Conservation (phyloP, 139 green algal genomes). For the Auxenochlorella pyrenoidosa region DNA sequence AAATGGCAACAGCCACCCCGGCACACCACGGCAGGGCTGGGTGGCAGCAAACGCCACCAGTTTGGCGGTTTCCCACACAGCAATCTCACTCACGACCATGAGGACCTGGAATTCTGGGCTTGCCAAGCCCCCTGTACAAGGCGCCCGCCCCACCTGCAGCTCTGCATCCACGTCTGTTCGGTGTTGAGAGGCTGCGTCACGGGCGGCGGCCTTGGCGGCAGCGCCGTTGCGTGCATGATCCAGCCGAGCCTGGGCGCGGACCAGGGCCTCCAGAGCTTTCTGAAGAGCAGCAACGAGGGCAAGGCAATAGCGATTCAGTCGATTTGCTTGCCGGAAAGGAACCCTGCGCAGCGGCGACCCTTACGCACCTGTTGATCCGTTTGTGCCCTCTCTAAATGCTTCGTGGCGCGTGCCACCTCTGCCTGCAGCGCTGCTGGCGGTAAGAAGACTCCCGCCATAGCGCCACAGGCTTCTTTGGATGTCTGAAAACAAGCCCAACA, state of each 20-base stretch:
- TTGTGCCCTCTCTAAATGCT: not conserved
- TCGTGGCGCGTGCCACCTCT: not conserved
- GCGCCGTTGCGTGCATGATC: not conserved
- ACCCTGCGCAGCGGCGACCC: not conserved
- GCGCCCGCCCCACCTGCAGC: slow-evolving; percentile 13
- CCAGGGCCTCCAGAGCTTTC: slow-evolving; percentile 22
- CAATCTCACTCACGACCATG: not conserved
- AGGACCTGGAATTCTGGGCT: not conserved
- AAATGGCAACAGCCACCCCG: too few species aligned
- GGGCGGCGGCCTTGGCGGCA: slow-evolving; percentile 16
- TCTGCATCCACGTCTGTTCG: not conserved
- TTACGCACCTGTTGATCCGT: not conserved
- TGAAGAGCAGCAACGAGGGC: not conserved
- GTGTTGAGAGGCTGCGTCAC: not conserved
- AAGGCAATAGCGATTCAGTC: not conserved
- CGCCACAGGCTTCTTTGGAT: not conserved
- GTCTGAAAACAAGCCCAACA: too few species aligned
- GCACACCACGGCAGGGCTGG: too few species aligned
- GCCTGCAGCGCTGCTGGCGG: slow-evolving; percentile 1
- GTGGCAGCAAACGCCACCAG: too few species aligned
- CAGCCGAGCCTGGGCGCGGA: slow-evolving; percentile 9
- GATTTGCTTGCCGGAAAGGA: not conserved
- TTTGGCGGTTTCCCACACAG: too few species aligned
- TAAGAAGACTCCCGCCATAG: not conserved
- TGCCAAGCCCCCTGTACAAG: not conserved